Conservation (phyloP, 495 filamentous ascomycete species). For the Stereocaulon alpinum region DNA sequence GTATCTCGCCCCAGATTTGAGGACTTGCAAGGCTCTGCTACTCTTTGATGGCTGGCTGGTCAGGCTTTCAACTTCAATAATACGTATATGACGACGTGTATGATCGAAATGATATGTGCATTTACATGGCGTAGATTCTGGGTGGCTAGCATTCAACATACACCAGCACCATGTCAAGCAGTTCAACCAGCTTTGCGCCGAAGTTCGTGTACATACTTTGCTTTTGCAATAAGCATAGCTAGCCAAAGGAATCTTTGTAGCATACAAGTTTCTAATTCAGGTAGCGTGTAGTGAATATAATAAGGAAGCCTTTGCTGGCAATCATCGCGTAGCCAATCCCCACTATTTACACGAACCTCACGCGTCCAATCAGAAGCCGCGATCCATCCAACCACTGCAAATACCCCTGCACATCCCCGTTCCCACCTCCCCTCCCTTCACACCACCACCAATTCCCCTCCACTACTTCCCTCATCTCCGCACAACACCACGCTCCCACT, state of each 20-base stretch:
- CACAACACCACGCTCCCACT: constrained; percentile 42
- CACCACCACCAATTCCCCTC: background rate
- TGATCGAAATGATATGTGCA: background rate
- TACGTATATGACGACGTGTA: background rate
- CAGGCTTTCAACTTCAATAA: background rate
- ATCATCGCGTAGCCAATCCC: background rate
- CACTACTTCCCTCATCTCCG: constrained; percentile 40
- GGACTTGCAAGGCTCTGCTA: background rate
- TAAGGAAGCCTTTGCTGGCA: no score
- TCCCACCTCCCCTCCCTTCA: background rate
- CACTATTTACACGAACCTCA: background rate
- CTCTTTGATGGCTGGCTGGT: background rate
- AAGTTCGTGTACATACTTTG: background rate
- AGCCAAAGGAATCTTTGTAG: no score
- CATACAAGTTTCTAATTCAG: no score
- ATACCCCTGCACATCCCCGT: background rate
- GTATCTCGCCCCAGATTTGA: background rate
- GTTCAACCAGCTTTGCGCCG: background rate
- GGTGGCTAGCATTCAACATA: background rate
- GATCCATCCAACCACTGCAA: background rate
- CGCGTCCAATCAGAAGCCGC: constrained; percentile 8
- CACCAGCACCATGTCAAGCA: background rate
- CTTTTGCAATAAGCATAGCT: no score
- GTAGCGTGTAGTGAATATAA: no score
- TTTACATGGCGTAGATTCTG: background rate